Base-by-base conservation (phyloP, 202 grass and related monocot species). In the Panicum virgatum region DNA sequence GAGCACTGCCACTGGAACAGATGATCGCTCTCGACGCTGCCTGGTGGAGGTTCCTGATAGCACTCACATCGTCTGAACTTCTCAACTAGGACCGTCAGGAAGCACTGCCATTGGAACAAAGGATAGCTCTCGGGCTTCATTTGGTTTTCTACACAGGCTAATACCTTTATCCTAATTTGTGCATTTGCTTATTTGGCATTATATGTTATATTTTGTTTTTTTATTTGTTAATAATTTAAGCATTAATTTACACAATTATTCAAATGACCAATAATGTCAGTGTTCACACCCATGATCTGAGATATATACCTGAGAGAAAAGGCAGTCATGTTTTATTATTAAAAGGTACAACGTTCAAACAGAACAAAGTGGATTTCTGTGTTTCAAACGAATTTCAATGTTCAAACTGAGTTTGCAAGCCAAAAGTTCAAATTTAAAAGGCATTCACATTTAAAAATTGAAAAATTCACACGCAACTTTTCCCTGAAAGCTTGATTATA, bases 1-100 rank as follows among this genome's bases (percentile, higher is more conserved):
- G 67, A 81, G 70, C 85, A 90, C 52, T 87, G 90, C 76, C 84
- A 90, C 5, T 92, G 82, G 87, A 89, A 80, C 40, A 69, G 78
- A 89, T 89, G 66, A 89, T 72, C 54, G 12, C 56, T 53, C n/a
- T 16, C 20, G 10, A 19, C 62, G 19, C 18, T 54, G 32, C 69
- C 50, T 4, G 50, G 4, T 47, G 44, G 44, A 46, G 10, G 9
- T 43, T 43, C 40, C 40, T 42, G 40, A 42, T 3, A 9, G 12
- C 42, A 44, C 42, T 12, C 42, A 8, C 38, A 14, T 46, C 0
- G 0, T 46, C 12, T 46, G 44, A 46, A 46, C 13, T 45, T 45
- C 10, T 46, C 12, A 46, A 46, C 44, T 46, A 46, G 3, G 12
- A 46, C 44, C 12, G 12, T 16, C 45, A 47, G 13, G 45, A 15